Evolutionary conservation across 2,329 filamentous ascomycete genomes (phyloP), one percentile per base, ranked within the genome.

Genomic region (Hansfordia pulvinata): DNA sequence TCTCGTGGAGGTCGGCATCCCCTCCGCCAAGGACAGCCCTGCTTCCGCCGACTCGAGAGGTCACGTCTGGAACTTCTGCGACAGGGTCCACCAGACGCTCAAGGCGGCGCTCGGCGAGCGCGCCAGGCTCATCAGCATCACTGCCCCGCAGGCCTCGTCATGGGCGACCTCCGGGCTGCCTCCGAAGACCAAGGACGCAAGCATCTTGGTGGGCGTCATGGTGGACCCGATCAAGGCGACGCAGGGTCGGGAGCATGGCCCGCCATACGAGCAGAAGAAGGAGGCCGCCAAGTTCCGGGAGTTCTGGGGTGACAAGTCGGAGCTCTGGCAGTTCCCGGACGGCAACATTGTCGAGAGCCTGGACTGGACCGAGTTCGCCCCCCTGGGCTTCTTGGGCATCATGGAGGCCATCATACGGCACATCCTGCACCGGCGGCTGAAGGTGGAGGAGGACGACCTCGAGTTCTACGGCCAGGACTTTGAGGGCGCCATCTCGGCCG

Each of bases 271-370:
- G 45, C 70, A 90, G 33, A 85, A 88, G 50, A 75, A 79, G 36
- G 82, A 84, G 35, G 79, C 85, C 14, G 73, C 75, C 8, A 66
- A 65, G 17, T 98, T 94, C 50, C 80, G 83, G 19, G 71, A 76
- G 18, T 96, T 98, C 47, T 98, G 92, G 90, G 90, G 88, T 6
- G 78, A 88, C 8, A 93, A 90, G 48, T 72, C 90, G 2, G 90
- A 98, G 50, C 63, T 98, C 23, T 73, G 90, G 36, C 80, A 90
- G 12, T 98, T 98, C 61, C 92, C 86, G 42, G 85, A 96, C 43
- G 90, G 90, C 13, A 88, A 78, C 40, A 94, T 98, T 37, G 64
- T 85, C 7, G 92, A 98, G 51, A 93, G 82, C 43, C 60, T 96
- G 17, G 76, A 93, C 12, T 98, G 90, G 90, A 63, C 63, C 3